Percentiles rank a stretch among this genome's conserved stretches.
Evolutionary conservation across 805 yeast species (phyloP).

Genomic region (Lipomyces orientalis): DNA sequence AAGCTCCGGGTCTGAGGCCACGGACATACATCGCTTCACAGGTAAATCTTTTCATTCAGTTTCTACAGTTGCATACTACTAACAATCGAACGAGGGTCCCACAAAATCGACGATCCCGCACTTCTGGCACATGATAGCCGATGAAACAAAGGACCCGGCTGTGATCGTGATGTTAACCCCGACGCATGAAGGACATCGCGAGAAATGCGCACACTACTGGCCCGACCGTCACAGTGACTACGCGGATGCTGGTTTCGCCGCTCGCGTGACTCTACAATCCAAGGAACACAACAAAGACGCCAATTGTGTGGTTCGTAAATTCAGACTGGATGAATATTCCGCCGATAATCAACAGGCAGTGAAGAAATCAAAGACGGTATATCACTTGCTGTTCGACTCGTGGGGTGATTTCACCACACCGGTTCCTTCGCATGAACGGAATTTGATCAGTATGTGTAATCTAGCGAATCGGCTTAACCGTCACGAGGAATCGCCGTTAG

Average conservation of each 20-base stretch:
- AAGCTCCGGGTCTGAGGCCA: constrained; percentile 41
- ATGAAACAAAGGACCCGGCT: constrained; percentile 67
- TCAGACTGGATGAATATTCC: constrained; percentile 26
- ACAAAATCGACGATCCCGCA: constrained; percentile 72
- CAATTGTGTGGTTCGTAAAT: constrained; percentile 31
- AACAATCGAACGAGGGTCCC: constrained; percentile 88
- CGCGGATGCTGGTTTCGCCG: constrained; percentile 11
- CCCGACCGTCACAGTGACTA: constrained; percentile 43
- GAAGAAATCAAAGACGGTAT: constrained; percentile 39
- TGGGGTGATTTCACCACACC: constrained; percentile 88
- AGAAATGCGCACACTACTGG: constrained; percentile 89
- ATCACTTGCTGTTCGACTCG: constrained; percentile 73
- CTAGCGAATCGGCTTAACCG: constrained; percentile 52
- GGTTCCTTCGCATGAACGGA: constrained; percentile 53
- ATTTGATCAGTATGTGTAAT: constrained; percentile 60
- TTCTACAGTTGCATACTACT: not conserved
- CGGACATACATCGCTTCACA: constrained; percentile 46
- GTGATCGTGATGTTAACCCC: constrained; percentile 79
- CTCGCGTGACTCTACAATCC: constrained; percentile 9
- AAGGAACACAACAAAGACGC: constrained; percentile 22
- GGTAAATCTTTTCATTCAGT: constrained; percentile 29
- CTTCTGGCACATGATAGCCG: constrained; percentile 79
- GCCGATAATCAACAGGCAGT: constrained; percentile 17
- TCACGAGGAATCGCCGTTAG: constrained; percentile 57
- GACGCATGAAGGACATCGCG: constrained; percentile 72